Percentiles rank a stretch among this genome's conserved stretches.
phyloP scores from a whole-genome alignment of 441 rosid species.

The Raphanus hybrid region DNA sequence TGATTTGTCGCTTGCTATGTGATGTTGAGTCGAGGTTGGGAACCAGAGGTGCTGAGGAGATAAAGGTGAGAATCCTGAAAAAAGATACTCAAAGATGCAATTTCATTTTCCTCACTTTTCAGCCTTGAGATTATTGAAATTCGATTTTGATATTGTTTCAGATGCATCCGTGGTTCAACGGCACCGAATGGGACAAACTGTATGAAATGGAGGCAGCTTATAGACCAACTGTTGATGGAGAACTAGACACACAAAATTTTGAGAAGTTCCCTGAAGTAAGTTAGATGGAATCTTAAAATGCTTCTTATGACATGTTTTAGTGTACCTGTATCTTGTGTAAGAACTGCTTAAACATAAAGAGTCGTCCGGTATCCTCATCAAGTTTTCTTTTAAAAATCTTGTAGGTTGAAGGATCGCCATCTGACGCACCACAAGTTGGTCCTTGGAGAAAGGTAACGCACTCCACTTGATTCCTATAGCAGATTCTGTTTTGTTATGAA shows the following conservation, averaged over 20 bases:
- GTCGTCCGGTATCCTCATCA: slow-evolving; percentile 19
- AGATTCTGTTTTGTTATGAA: no score
- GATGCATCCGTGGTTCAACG: slow-evolving; percentile 82
- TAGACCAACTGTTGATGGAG: slow-evolving; percentile 83
- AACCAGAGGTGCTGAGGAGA: slow-evolving; percentile 86
- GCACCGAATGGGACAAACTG: slow-evolving; percentile 78
- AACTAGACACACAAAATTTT: slow-evolving; percentile 92
- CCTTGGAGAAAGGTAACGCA: slow-evolving; percentile 93
- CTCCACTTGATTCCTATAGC: not conserved
- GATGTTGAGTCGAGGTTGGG: slow-evolving; percentile 92
- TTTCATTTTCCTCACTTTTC: not conserved
- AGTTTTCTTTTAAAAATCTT: slow-evolving; percentile 31
- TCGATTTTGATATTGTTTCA: slow-evolving; percentile 41
- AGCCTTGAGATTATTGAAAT: not conserved
- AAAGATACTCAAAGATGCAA: not conserved
- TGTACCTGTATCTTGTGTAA: not conserved
- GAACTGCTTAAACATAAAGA: slow-evolving; percentile 7
- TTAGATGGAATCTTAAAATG: not conserved
- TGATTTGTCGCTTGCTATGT: slow-evolving; percentile 88
- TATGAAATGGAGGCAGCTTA: slow-evolving; percentile 87
- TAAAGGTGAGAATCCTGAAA: slow-evolving; percentile 60
- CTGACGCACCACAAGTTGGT: slow-evolving; percentile 73
- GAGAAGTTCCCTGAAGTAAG: slow-evolving; percentile 97
- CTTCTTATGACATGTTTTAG: no score
- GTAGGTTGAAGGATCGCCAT: slow-evolving; percentile 77